Percentiles rank a stretch among this genome's conserved stretches.
Conservation (phyloP, 306 rosid genomes). For the Quercus parvula region DNA sequence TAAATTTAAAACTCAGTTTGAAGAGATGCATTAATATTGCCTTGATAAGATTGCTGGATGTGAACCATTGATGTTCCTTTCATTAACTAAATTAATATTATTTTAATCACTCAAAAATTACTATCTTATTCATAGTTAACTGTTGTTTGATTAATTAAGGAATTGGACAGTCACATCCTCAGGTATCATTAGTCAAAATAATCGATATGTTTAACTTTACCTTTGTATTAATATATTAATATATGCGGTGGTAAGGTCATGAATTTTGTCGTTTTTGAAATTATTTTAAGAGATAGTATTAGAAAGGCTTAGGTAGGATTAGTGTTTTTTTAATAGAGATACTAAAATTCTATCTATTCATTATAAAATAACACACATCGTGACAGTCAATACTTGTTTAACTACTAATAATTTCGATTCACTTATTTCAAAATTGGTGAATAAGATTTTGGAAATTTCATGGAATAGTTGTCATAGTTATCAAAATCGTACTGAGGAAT, state of each 20-base stretch:
- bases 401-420: too few relatives aligned
- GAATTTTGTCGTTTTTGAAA: neutral
- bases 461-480: too few relatives aligned
- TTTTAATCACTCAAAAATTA: neutral
- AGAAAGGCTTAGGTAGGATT: neutral
- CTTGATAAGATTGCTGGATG: neutral
- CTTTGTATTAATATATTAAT: too few relatives aligned
- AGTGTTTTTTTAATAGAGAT: too few relatives aligned
- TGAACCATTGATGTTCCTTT: neutral
- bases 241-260: neutral
- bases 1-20: neutral
- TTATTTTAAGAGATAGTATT: neutral
- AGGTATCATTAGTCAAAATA: neutral
- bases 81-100: neutral
- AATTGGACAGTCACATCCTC: neutral
- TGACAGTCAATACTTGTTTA: too few relatives aligned
- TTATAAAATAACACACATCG: too few relatives aligned
- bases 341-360: too few relatives aligned
- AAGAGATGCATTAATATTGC: neutral
- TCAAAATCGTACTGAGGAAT: too few relatives aligned
- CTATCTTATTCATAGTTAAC: neutral
- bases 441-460: too few relatives aligned
- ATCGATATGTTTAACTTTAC: neutral
- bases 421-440: too few relatives aligned
- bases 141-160: neutral